A percentile compares a stretch with the other conserved stretches of the same genome.
Evolutionary conservation across 1,284 basidiomycete genomes (phyloP).

Genomic region (Tilletia horrida): DNA sequence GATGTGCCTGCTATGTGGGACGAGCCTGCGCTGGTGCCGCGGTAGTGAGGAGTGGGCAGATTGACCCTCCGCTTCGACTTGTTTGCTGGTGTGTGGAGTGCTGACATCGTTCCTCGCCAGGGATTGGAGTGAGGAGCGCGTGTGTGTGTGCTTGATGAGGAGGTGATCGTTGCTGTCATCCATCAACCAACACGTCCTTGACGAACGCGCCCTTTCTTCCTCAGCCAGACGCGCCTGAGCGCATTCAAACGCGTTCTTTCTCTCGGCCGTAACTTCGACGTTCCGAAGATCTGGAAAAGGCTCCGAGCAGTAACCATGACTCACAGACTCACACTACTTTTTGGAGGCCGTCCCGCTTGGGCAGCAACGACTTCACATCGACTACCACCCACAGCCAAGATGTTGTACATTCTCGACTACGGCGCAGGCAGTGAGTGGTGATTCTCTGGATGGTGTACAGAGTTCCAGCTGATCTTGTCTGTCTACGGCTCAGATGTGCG

Average conservation of each 20-base stretch:
- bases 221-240: neutral
- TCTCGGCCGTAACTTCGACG: neutral
- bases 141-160: neutral
- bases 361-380: neutral
- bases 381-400: slow-evolving; percentile 20
- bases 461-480: neutral
- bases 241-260: neutral
- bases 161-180: slow-evolving; percentile 7
- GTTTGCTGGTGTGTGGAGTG: neutral
- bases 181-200: neutral
- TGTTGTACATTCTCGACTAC: slow-evolving; percentile 54
- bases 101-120: neutral
- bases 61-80: slow-evolving; percentile 1
- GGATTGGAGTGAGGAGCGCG: neutral
- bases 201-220: neutral
- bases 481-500: slow-evolving; percentile 36
- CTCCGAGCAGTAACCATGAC: slow-evolving; percentile 5
- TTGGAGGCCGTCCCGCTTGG: neutral
- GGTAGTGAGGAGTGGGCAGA: slow-evolving; percentile 6
- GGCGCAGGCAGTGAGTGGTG: slow-evolving; percentile 48
- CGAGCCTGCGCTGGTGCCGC: slow-evolving; percentile 16
- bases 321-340: neutral
- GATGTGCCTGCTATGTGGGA: neutral
- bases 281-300: slow-evolving; percentile 13
- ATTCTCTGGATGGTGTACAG: neutral